A percentile compares a stretch with the other conserved stretches of the same genome.
Conservation (phyloP, 2,329 filamentous ascomycete genomes). For the Fonsecaea pedrosoi region DNA sequence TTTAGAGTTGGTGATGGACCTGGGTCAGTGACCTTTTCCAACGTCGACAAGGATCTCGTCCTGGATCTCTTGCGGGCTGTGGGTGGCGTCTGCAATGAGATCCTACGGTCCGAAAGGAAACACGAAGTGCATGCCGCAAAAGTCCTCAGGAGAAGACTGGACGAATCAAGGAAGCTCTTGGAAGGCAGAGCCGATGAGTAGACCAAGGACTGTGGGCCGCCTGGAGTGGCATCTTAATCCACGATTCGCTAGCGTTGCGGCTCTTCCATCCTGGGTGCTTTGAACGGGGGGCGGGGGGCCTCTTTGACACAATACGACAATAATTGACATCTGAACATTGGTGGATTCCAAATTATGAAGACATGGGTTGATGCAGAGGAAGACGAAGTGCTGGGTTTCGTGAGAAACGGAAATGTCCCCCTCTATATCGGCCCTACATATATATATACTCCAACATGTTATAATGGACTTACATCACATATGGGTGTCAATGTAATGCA, state of each 20-base stretch:
- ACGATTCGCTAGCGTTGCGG: not conserved
- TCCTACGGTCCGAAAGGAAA: constrained; percentile 63
- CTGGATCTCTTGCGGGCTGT: constrained; percentile 61
- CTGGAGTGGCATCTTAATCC: not conserved
- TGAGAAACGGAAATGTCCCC: not conserved
- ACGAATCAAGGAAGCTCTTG: constrained; percentile 74
- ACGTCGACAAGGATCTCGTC: constrained; percentile 63
- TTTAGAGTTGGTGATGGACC: constrained; percentile 31
- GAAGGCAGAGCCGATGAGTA: constrained; percentile 67
- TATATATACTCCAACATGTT: not conserved
- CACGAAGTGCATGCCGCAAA: constrained; percentile 65
- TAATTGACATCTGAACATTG: constrained; percentile 7
- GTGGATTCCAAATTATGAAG: constrained; percentile 16
- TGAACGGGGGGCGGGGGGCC: not conserved
- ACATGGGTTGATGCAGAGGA: constrained; percentile 4
- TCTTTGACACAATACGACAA: constrained; percentile 18
- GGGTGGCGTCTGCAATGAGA: constrained; percentile 60
- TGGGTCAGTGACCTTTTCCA: constrained; percentile 44
- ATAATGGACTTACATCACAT: constrained; percentile 1
- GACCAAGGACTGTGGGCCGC: constrained; percentile 20
- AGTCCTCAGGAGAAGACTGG: constrained; percentile 73
- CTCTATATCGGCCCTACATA: constrained; percentile 6
- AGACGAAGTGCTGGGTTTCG: constrained; percentile 1
- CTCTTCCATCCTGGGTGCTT: not conserved
- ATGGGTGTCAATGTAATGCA: constrained; percentile 2